Evolutionary conservation across 2,329 filamentous ascomycete genomes (phyloP).

Genomic region (Ambrosiella xylebori): DNA sequence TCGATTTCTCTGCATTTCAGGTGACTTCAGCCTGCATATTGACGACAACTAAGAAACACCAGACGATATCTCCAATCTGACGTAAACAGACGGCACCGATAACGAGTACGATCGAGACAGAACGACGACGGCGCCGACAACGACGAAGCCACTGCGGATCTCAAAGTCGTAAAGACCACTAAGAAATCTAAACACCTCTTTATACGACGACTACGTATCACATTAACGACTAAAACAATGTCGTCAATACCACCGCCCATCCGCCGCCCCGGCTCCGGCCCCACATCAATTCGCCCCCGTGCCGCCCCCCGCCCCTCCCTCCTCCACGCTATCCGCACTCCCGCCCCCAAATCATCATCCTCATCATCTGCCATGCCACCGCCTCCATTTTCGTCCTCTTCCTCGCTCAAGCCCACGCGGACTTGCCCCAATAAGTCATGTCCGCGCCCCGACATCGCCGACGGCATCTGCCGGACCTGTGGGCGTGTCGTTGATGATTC

Average conservation of each 20-base stretch:
- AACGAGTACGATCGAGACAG: too few relatives aligned
- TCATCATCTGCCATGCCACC: constrained; percentile 17
- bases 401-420: constrained; percentile 18
- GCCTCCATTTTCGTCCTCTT: constrained; percentile 18
- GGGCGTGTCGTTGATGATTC: constrained; percentile 70
- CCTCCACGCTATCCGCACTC: constrained; percentile 33
- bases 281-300: constrained; percentile 17
- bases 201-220: neutral
- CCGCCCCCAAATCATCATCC: constrained; percentile 23
- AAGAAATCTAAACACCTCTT: neutral
- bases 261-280: constrained; percentile 21
- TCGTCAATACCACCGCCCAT: constrained; percentile 29
- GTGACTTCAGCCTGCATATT: neutral
- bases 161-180: neutral
- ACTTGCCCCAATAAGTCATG: constrained; percentile 42
- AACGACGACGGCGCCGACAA: neutral
- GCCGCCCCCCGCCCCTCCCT: constrained; percentile 28
- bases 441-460: constrained; percentile 42
- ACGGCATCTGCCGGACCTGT: constrained; percentile 64
- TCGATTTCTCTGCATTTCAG: neutral
- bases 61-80: too few relatives aligned
- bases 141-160: neutral
- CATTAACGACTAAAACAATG: constrained; percentile 20
- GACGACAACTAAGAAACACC: too few relatives aligned
- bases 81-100: too few relatives aligned